These are phyloP conservation scores for Candida xiaguanensis DNA, from an alignment of 805 yeast species.

Conservation along the genomic window DNA sequence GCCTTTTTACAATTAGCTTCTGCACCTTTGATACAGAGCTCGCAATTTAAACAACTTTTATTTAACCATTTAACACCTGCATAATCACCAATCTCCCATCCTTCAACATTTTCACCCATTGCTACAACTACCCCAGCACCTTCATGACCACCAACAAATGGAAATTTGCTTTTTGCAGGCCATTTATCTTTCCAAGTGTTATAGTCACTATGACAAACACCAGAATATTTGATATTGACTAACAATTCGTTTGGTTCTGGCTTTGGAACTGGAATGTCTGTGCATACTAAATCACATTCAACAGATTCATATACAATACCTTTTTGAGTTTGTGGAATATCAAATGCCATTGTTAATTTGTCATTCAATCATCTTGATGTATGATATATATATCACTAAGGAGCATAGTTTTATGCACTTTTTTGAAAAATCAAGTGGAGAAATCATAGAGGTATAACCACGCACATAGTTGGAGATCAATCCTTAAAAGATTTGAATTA, in stretches of 20 bases:
- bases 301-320: constrained; percentile 40
- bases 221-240: constrained; percentile 43
- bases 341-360: constrained; percentile 16
- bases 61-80: constrained; percentile 48
- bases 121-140: constrained; percentile 48
- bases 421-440: too few relatives aligned
- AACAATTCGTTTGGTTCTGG: constrained; percentile 40
- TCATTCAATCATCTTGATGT: too few relatives aligned
- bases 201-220: constrained; percentile 46
- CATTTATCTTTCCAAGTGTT: constrained; percentile 48
- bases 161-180: constrained; percentile 43
- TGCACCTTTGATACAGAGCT: constrained; percentile 36
- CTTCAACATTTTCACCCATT: constrained; percentile 37
- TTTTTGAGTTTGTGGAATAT: constrained; percentile 38
- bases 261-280: constrained; percentile 40
- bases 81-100: constrained; percentile 41
- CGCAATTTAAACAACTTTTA: constrained; percentile 42
- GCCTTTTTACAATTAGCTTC: constrained; percentile 62
- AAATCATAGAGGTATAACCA: too few relatives aligned
- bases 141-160: constrained; percentile 47
- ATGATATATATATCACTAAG: too few relatives aligned
- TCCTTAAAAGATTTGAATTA: too few relatives aligned
- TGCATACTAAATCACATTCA: constrained; percentile 40
- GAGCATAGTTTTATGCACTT: too few relatives aligned
- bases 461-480: too few relatives aligned